Evolutionary conservation across 2,329 filamentous ascomycete species (phyloP), one percentile per base, ranked within the genome.

Genomic region (Apiospora koreana): DNA sequence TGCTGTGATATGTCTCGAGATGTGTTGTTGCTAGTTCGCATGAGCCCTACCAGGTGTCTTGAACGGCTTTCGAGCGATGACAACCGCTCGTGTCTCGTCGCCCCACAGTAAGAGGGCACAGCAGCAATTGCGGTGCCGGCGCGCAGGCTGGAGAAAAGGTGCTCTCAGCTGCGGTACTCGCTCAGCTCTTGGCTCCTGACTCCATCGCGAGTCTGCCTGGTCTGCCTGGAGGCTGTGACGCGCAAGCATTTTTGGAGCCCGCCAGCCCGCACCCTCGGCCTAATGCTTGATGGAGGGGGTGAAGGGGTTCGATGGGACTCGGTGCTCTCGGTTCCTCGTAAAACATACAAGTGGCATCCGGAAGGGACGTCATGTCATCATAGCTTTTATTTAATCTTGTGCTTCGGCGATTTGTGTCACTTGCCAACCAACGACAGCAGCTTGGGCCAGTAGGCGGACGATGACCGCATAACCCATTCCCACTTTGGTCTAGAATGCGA

Each of bases 361-460:
- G 14, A 62, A 38, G 54, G 31, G 31, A 62, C 54, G 54, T 62
- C 54, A 62, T 62, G 54, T n/a, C 54, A 62, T 62, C 54, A 62
- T 62, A n/a, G 31, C 54, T 62, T 35, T 58, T 28, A n/a, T 62
- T 38, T 38, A 35, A 62, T 62, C 54, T 62, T 62, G 54, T 38
- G 54, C 54, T 62, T 62, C 31, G 54, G 54, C 54, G 54, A 62
- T 62, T 62, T 62, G 54, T 62, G 54, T 58, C 50, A 58, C 50
- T 14, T 58, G 50, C 28, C 50, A 31, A 58, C 25, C 50, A 58
- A 31, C 50, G 50, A 58, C 25, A 18, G 28, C 50, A 58, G 50
- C 50, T 35, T 58, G 50, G 50, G 28, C 50, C 50, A 35, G 50
- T 18, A 31, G 28, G n/a, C n/a, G 54, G 9, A 62, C 54, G 54